Base-by-base conservation (phyloP, 768 basidiomycete genomes). In the Ramaria sp. region DNA sequence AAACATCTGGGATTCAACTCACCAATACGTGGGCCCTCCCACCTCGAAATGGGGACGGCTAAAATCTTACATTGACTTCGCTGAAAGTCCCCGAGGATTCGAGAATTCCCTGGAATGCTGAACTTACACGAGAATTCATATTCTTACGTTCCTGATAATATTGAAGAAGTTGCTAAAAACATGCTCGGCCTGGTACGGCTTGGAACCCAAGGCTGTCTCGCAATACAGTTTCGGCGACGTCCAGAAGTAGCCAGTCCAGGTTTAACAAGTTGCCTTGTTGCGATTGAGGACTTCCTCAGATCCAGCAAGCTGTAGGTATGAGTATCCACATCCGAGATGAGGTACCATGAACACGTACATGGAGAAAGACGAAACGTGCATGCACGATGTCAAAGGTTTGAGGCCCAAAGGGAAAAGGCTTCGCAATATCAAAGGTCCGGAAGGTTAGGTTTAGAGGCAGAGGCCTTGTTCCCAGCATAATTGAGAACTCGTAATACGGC, bases 181-280 rank as follows among this genome's bases (percentile, higher is more conserved):
- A 3, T 37, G 34, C 2, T 37, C 9, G 34, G 3, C 9, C 34
- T 37, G 27, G 5, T 37, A 9, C 13, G 34, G 9, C 9, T 10
- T 10, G 34, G 34, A 37, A 13, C 48, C 27, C 17, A 33, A 9
- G 20, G 24, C 7, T n/a, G 2, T 34, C 53, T 7, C 7, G n/a
- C 22, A 46, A 24, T 17, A 30, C 27, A 13, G 22, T 54, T 13
- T 43, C 55, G 24, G 57, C 54, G 15, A 66, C 66, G 17, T 66
- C 65, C 51, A 67, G 27, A 34, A 67, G 59, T 15, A 67, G 59
- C 61, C 64, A 65, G 20, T 7, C 65, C 64, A 4, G 65, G 66
- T 37, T 54, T 60, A 51, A 67, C 58, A 30, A 66, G 60, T 45
- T 58, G 47, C 34, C 57, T 53, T 13, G 62, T n/a, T 57, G 37